Evolutionary conservation across 352 stramenopile genomes (phyloP).

Genomic region (Globisporangium cylindrosporum): DNA sequence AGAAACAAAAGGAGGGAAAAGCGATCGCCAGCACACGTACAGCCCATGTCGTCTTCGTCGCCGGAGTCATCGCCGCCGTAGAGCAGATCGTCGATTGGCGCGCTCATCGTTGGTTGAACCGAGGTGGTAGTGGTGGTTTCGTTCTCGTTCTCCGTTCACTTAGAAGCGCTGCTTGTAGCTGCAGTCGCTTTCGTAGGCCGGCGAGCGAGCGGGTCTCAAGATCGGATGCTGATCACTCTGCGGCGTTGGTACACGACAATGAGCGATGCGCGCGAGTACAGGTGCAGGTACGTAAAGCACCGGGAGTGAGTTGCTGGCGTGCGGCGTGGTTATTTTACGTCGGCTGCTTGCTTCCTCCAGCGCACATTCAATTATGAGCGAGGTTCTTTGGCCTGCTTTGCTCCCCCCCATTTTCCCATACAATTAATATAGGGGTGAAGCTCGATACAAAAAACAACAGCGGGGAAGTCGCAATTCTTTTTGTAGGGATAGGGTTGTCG

Average conservation of each 20-base stretch:
- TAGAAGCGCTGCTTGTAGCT: background rate
- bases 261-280: background rate
- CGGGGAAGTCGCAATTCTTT: background rate
- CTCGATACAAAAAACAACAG: background rate
- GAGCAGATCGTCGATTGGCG: slow-evolving; percentile 80
- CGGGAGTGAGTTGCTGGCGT: background rate
- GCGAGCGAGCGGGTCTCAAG: background rate
- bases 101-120: slow-evolving; percentile 49
- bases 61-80: slow-evolving; percentile 81
- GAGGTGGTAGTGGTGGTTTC: slow-evolving; percentile 8
- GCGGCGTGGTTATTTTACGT: background rate
- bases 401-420: background rate
- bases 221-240: background rate
- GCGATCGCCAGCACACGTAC: slow-evolving; percentile 28
- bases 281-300: background rate
- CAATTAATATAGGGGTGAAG: background rate
- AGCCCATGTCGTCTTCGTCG: slow-evolving; percentile 68
- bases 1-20: background rate
- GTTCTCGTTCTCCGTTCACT: background rate
- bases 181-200: background rate
- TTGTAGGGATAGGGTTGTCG: background rate
- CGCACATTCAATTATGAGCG: slow-evolving; percentile 19
- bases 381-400: background rate
- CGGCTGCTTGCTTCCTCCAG: background rate
- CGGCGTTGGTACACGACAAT: background rate